phyloP scores from a whole-genome alignment of 2,329 filamentous ascomycete species.

The Chrysosporium queenslandicum region DNA sequence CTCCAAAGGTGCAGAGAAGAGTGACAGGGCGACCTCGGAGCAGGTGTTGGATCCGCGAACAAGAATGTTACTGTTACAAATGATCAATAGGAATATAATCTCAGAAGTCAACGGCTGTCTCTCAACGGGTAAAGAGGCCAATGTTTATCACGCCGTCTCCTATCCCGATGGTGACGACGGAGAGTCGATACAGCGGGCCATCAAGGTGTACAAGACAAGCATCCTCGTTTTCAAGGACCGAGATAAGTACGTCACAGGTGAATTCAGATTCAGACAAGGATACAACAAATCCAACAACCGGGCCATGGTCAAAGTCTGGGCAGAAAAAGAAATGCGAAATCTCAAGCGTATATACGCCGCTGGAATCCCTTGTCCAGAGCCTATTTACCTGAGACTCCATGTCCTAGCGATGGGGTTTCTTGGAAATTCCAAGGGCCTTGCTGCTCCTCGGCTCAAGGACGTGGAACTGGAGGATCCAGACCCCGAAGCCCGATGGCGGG shows the following conservation, averaged over 20 bases:
- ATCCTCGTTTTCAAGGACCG: slow-evolving; percentile 97
- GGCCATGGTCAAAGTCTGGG: slow-evolving; percentile 97
- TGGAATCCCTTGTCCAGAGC: slow-evolving; percentile 83
- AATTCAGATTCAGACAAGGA: slow-evolving; percentile 80
- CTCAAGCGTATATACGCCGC: slow-evolving; percentile 71
- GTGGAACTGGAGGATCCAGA: slow-evolving; percentile 63
- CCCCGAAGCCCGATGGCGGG: slow-evolving; percentile 60
- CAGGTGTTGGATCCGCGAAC: slow-evolving; percentile 91
- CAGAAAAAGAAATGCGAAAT: slow-evolving; percentile 96
- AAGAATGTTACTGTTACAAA: slow-evolving; percentile 87
- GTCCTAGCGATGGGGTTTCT: slow-evolving; percentile 93
- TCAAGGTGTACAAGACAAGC: slow-evolving; percentile 98
- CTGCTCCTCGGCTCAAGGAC: slow-evolving; percentile 80
- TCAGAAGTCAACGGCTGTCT: slow-evolving; percentile 90
- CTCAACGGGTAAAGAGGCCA: slow-evolving; percentile 95
- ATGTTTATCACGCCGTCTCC: slow-evolving; percentile 84
- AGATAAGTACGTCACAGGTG: slow-evolving; percentile 88
- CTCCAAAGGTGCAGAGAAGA: slow-evolving; percentile 55
- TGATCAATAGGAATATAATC: slow-evolving; percentile 85
- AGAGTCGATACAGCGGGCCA: slow-evolving; percentile 62
- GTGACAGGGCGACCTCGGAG: slow-evolving; percentile 85
- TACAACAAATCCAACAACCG: slow-evolving; percentile 92
- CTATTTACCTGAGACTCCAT: slow-evolving; percentile 79
- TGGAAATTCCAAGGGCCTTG: slow-evolving; percentile 74
- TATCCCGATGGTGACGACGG: slow-evolving; percentile 41